Conservation (phyloP, 73 alveolate genomes). For the Tetrahymena malaccensis region DNA sequence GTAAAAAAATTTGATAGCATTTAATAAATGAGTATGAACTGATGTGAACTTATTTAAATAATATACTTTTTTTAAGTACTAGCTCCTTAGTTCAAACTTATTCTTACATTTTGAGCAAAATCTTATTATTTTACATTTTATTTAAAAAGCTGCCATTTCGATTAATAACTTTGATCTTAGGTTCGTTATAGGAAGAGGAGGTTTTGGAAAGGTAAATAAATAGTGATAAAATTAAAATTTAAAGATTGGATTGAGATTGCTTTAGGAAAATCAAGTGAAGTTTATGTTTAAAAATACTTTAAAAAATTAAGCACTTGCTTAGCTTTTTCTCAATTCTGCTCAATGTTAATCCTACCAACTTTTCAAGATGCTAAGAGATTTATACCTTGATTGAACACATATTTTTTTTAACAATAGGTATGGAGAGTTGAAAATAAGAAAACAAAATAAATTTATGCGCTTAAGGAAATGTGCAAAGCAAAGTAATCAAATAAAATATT, state of each 20-base stretch:
- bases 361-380: conserved; percentile 33
- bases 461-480: conserved; percentile 63
- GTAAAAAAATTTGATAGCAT: neutral
- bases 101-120: neutral
- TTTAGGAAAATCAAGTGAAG: neutral
- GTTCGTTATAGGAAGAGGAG: conserved; percentile 40
- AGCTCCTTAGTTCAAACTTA: neutral
- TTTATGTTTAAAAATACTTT: too few relatives aligned
- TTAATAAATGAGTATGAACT: neutral
- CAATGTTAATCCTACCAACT: neutral
- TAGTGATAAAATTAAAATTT: neutral
- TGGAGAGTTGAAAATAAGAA: conserved; percentile 68
- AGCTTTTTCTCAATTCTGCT: neutral
- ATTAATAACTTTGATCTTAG: conserved; percentile 14
- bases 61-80: neutral
- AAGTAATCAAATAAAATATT: neutral
- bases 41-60: too few relatives aligned
- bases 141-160: conserved; percentile 16
- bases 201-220: conserved; percentile 41
- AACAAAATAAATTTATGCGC: conserved; percentile 53
- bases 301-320: neutral
- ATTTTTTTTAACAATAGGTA: conserved; percentile 27
- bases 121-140: neutral
- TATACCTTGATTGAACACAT: conserved; percentile 57
- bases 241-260: neutral